Percentiles rank a stretch among this genome's conserved stretches.
Conservation (phyloP, 2,329 filamentous ascomycete genomes). For the Verticillium nubilum region DNA sequence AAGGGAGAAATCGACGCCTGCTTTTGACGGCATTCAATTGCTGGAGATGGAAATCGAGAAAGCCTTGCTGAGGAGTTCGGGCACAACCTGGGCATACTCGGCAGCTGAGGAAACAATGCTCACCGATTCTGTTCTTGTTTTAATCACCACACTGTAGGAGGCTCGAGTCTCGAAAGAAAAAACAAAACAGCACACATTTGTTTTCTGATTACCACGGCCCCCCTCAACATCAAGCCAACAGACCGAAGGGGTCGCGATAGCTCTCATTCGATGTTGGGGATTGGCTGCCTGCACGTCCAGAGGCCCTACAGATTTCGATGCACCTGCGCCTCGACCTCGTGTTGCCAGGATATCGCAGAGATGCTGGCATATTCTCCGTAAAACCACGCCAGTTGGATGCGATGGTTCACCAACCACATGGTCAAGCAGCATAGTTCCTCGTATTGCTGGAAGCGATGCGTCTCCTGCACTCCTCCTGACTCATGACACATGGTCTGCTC, state of each 20-base stretch:
- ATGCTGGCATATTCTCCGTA: neutral
- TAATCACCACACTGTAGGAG: neutral
- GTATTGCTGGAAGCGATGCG: neutral
- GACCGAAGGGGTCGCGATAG: neutral
- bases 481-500: neutral
- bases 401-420: neutral
- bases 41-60: too few relatives aligned
- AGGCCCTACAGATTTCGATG: neutral
- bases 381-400: neutral
- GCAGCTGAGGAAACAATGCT: neutral
- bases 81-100: too few relatives aligned
- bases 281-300: neutral
- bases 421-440: neutral
- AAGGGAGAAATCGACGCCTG: neutral
- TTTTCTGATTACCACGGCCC: neutral
- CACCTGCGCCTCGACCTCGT: neutral
- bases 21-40: neutral
- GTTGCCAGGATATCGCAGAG: neutral
- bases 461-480: neutral
- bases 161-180: neutral
- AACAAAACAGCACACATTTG: neutral
- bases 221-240: neutral
- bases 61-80: too few relatives aligned
- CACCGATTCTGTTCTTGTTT: neutral
- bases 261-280: neutral